Evolutionary conservation across 2,329 filamentous ascomycete species (phyloP).

Genomic region (Aspergillus fijiensis): DNA sequence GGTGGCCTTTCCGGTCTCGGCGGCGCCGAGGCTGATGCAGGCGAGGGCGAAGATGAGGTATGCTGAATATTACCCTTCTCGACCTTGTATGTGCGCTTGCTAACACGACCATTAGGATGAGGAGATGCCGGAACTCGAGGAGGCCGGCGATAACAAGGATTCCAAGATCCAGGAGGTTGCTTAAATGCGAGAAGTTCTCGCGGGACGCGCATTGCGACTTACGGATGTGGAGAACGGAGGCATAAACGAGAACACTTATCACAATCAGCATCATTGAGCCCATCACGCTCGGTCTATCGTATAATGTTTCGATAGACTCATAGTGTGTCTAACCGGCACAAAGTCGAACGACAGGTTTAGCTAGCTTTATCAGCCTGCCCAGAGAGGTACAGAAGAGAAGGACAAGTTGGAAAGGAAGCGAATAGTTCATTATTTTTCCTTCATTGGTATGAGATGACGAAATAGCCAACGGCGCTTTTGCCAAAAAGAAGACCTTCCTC

Average conservation of each 20-base stretch:
- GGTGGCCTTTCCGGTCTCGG: conserved; percentile 52
- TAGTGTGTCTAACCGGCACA: conserved; percentile 1
- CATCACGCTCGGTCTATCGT: background rate
- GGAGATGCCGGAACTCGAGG: conserved; percentile 75
- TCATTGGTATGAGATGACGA: conserved; percentile 8
- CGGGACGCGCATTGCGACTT: background rate
- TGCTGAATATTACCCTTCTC: conserved; percentile 27
- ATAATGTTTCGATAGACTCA: background rate
- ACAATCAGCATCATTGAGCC: conserved; percentile 4
- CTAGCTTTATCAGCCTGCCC: background rate
- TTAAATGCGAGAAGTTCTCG: conserved; percentile 20
- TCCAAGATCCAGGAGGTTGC: conserved; percentile 40
- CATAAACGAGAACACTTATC: conserved; percentile 8
- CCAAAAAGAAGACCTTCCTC: background rate
- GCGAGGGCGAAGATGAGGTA: conserved; percentile 39
- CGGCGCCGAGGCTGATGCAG: conserved; percentile 45
- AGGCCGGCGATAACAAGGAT: conserved; percentile 44
- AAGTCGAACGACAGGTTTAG: background rate
- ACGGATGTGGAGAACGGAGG: background rate
- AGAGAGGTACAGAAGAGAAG: background rate
- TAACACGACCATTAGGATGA: conserved; percentile 55
- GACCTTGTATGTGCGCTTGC: background rate
- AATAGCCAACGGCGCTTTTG: conserved; percentile 3
- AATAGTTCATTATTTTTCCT: background rate
- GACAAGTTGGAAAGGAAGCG: background rate